Evolutionary conservation across 805 yeast species (phyloP).

Genomic region (Barnettozyma salicaria): DNA sequence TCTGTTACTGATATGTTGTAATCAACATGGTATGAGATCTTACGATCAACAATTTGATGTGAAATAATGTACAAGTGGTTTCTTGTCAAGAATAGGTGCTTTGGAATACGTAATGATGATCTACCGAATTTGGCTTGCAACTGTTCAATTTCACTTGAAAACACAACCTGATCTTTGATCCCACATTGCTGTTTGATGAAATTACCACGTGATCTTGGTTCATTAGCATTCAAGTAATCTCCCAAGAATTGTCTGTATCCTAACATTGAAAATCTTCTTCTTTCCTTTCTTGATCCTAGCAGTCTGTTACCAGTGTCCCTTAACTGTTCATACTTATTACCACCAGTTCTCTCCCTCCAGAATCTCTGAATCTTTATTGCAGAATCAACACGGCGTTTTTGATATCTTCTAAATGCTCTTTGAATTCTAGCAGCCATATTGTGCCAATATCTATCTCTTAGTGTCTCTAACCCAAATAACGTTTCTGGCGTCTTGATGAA

Average conservation of each 20-base stretch:
- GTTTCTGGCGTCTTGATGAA: conserved; percentile 97
- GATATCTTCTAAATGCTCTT: conserved; percentile 89
- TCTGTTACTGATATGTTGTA: conserved; percentile 51
- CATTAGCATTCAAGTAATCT: conserved; percentile 87
- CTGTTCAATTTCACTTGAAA: conserved; percentile 78
- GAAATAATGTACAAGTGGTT: conserved; percentile 61
- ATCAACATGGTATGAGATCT: conserved; percentile 56
- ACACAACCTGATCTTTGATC: conserved; percentile 61
- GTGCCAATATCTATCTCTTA: conserved; percentile 97
- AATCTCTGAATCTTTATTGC: conserved; percentile 76
- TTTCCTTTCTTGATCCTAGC: conserved; percentile 72
- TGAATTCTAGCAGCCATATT: conserved; percentile 97
- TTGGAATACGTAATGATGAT: conserved; percentile 72
- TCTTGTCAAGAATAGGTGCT: conserved; percentile 65
- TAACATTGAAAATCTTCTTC: conserved; percentile 79
- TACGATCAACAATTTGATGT: conserved; percentile 61
- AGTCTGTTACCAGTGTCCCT: conserved; percentile 78
- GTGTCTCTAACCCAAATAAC: conserved; percentile 86
- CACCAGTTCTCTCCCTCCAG: conserved; percentile 75
- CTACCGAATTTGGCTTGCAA: conserved; percentile 86
- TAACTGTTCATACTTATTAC: conserved; percentile 75
- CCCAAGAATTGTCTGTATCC: conserved; percentile 91
- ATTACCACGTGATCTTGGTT: conserved; percentile 67
- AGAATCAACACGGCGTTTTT: conserved; percentile 76
- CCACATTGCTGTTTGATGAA: conserved; percentile 66